Base-by-base conservation (phyloP, 106 monocot species). In the Chionographis japonica region DNA sequence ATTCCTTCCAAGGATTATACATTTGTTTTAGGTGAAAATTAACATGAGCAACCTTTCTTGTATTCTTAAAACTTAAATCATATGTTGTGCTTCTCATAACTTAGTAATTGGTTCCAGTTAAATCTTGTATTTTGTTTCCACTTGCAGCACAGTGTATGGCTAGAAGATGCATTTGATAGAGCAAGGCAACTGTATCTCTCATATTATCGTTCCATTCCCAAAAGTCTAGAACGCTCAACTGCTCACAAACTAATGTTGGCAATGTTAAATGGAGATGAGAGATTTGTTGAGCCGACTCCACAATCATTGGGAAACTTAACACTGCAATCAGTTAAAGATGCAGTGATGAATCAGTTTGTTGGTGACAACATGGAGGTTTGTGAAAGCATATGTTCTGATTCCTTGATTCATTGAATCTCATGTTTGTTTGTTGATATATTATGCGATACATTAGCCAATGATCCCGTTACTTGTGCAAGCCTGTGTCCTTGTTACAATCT, bases 81-180 rank as follows among this genome's bases (percentile, higher is more conserved):
- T 64, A 27, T 64, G 16, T 37, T 43, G 6, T 10, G 8, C 37
- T 52, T 53, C 15, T 36, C 13, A 8, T 16, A 53, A 16, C 37
- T 16, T 52, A 67, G 20, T 59, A 38, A 50, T 50, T 35, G 12
- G 40, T 50, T 66, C 18, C 12, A 11, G 63, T 54, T 54, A 7
- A 19, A 63, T 11, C 15, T 40, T 64, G 9, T 10, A 63, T 62
- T 49, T 67, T 56, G 36, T 55, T 65, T 9, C 62, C 56, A 60
- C 15, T 57, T 87, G 77, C 91, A 95, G 92, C 97, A 93, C 50
- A 98, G 86, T 72, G 85, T 92, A 58, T 98, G 97, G 97, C 63
- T 90, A 58, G 97, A 93, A 86, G 97, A 98, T 87, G 92, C 97
- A 72, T 98, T 98, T 83, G 92, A 98, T 36, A 89, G 97, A 78